Evolutionary conservation across 495 filamentous ascomycete species (phyloP), one percentile per base, ranked within the genome.

Genomic region (Tuber aestivum): DNA sequence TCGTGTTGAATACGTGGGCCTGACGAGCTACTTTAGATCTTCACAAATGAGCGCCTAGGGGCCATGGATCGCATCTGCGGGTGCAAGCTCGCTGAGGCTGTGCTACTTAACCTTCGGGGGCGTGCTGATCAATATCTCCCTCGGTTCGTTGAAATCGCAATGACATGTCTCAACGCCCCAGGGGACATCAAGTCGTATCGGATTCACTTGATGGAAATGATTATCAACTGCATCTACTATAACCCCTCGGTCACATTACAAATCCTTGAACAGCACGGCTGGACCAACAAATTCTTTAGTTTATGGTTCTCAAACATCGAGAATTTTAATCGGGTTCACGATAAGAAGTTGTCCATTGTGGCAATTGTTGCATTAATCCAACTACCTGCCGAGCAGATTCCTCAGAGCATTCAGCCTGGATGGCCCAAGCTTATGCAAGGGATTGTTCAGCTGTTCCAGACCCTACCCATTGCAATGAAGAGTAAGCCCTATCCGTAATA

Each of bases 221-320:
- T 98, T 72, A 95, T 99, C 87, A 98, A 99, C 85, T 92, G 92
- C 72, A 93, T 97, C 78, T 97, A 98, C 87, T 98, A 98, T 86
- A 97, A 97, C 85, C 93, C 95, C 3, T 83, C 87, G 48, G 75
- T 81, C 27, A 76, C 76, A 38, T 87, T 99, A 41, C 93, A 93
- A 72, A 88, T 96, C 32, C 87, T 99, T 56, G 95, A 99, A 84
- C 83, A 87, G n/a, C 93, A 95, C 74, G 91, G 89, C 74, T 97
- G 93, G 94, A 99, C 95, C n/a, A 98, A 98, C 85, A 97, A 96
- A 85, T 98, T 99, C 85, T 99, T 99, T 88, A 95, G 91, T 84
- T 86, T 94, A 44, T 99, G 95, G 95, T 99, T 99, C 84, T 91
- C 92, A 42, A 97, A 90, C 84, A 99, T 99, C 84, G 93, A 97